Evolutionary conservation across 805 yeast genomes (phyloP), one percentile per base, ranked within the genome.

Genomic region (Yamadazyma sp.): DNA sequence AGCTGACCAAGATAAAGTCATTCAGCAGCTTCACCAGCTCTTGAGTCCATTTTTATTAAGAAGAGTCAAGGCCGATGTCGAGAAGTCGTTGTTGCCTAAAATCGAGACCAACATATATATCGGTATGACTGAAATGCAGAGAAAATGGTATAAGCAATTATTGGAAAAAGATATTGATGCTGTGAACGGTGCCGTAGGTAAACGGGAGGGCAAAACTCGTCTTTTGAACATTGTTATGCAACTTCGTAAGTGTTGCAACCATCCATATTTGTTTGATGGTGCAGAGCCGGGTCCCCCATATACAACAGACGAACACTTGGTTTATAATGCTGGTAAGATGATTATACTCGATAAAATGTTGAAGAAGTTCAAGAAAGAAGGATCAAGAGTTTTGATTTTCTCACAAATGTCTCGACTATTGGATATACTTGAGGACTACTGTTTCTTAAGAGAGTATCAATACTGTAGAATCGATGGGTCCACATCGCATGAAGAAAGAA

Each of bases 251-350:
- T 84, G 93, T 57, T 84, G 91, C 62, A 84, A 84, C 51, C 95
- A 84, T 62, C 95, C 95, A 10, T 84, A 84, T 54, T 61, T 84
- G 26, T 84, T 84, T 52, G 93, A 84, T 56, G 95, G 95, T 29
- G 93, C 91, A 1, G 95, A 84, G 53, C 93, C 93, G 1, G 95
- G 95, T 9, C 95, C 95, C 13, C 95, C 95, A 15, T 84, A 69
- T 50, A 84, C 93, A 6, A 84, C 91, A 0, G 95, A 84, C 58
- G 93, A 84, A 55, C 95, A 84, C 62, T 68, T 84, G 55, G 80
- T 84, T 22, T 82, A 59, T 58, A 84, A 84, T 55, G 72, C 89
- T 3, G 82, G 80, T 38, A 84, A 84, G 54, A 71, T 84, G 73
- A 71, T 80, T 32, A 82, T 84, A 16, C 64, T 84, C 52, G 95